These are phyloP conservation scores for Aspergillus tubingensis DNA, from an alignment of 2,329 filamentous ascomycete species.

Conservation along the genomic window DNA sequence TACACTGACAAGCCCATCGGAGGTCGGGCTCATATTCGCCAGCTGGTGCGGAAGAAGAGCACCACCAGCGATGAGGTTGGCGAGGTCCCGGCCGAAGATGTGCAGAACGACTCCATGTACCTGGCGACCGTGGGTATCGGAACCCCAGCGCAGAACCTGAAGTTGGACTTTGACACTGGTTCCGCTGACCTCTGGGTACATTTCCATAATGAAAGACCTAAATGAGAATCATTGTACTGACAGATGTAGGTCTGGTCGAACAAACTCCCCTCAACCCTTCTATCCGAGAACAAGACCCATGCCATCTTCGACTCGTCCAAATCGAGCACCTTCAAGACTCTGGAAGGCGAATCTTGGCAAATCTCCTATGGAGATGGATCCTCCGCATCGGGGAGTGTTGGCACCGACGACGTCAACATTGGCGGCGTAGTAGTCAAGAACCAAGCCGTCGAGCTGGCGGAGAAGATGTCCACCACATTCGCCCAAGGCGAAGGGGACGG, in stretches of 20 bases:
- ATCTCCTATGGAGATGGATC: constrained; percentile 70
- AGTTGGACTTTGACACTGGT: constrained; percentile 70
- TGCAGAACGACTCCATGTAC: constrained; percentile 68
- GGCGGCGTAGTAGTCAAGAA: constrained; percentile 63
- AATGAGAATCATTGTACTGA: constrained; percentile 6
- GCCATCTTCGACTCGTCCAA: constrained; percentile 61
- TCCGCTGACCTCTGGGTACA: constrained; percentile 69
- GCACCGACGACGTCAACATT: constrained; percentile 62
- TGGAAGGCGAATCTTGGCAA: constrained; percentile 58
- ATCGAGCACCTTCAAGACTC: constrained; percentile 60
- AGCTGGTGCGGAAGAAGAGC: constrained; percentile 53
- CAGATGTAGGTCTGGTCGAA: constrained; percentile 6
- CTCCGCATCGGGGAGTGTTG: constrained; percentile 65
- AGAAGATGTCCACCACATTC: constrained; percentile 61
- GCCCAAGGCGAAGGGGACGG: constrained; percentile 60
- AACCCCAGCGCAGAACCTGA: constrained; percentile 62
- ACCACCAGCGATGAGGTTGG: constrained; percentile 40
- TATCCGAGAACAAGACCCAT: constrained; percentile 41
- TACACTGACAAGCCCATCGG: constrained; percentile 50
- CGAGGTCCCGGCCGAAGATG: constrained; percentile 62
- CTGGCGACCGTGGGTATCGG: constrained; percentile 66
- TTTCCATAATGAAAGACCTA: not conserved
- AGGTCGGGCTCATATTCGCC: constrained; percentile 51
- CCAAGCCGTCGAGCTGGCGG: constrained; percentile 67
- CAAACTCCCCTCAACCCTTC: constrained; percentile 12